Conservation (phyloP, 495 filamentous ascomycete genomes). For the Hyaloscypha hepaticicola region DNA sequence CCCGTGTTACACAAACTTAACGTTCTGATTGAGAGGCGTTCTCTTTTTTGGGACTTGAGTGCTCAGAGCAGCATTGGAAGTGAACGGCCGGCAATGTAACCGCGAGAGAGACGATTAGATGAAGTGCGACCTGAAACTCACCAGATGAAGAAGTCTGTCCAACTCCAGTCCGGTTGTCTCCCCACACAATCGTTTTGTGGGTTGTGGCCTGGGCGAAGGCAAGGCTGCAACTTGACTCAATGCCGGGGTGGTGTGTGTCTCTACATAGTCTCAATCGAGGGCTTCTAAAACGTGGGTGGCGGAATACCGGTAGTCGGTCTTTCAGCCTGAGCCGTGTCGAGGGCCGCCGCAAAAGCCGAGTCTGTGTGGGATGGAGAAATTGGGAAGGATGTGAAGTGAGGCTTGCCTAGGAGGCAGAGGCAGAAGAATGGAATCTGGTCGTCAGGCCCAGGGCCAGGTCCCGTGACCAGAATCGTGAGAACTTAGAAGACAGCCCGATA, state of each 20-base stretch:
- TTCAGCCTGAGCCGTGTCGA: not conserved
- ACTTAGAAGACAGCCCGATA: not conserved
- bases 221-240: not conserved
- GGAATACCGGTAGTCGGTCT: not conserved
- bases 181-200: not conserved
- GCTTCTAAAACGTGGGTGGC: not conserved
- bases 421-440: not conserved
- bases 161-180: not conserved
- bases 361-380: not conserved
- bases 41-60: not conserved
- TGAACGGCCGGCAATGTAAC: not conserved
- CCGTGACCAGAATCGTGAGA: not conserved
- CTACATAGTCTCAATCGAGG: not conserved
- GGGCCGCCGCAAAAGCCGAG: too few relatives aligned
- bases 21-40: not conserved
- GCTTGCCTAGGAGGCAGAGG: too few relatives aligned
- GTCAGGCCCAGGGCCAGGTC: not conserved
- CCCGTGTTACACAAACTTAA: too few relatives aligned
- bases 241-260: not conserved
- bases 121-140: not conserved
- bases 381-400: too few relatives aligned
- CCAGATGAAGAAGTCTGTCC: not conserved
- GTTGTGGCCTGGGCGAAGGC: not conserved
- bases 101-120: not conserved
- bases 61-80: not conserved